A percentile compares a stretch with the other conserved stretches of the same genome.
Evolutionary conservation across 2,329 filamentous ascomycete species (phyloP).

Genomic region (Lecanicillium sp.): DNA sequence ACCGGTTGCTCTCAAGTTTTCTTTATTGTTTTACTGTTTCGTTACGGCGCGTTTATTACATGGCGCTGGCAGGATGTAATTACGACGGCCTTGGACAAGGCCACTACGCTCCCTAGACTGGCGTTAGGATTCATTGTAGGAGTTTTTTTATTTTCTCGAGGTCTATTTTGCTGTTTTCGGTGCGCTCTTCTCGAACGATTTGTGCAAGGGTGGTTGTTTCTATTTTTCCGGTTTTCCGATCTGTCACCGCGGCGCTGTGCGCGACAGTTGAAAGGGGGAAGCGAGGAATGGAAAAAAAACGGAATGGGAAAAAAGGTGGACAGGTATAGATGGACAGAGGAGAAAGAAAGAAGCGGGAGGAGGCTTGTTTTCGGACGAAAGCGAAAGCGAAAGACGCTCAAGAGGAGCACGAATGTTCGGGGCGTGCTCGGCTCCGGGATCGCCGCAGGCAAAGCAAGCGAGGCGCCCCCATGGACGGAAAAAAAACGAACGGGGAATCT

Average conservation of each 20-base stretch:
- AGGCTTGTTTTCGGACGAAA: not conserved
- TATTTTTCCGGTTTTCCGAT: not conserved
- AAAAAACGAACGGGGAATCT: too few relatives aligned
- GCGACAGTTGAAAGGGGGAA: too few relatives aligned
- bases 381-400: not conserved
- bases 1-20: too few relatives aligned
- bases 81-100: constrained; percentile 25
- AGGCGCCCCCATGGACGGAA: too few relatives aligned
- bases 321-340: constrained; percentile 2
- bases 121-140: constrained; percentile 13
- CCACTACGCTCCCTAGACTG: constrained; percentile 15
- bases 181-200: not conserved
- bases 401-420: not conserved
- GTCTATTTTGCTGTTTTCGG: constrained; percentile 10
- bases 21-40: constrained; percentile 7
- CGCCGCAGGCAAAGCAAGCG: too few relatives aligned
- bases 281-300: not conserved
- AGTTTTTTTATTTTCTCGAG: constrained; percentile 5
- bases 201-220: not conserved
- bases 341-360: not conserved
- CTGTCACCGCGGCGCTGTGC: too few relatives aligned
- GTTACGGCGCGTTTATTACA: constrained; percentile 22
- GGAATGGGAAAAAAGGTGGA: not conserved
- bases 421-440: constrained; percentile 3
- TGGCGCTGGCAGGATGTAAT: constrained; percentile 32